These are phyloP conservation scores for Gossypium bickii DNA, from an alignment of 345 rosid genomes.

Conservation along the genomic window DNA sequence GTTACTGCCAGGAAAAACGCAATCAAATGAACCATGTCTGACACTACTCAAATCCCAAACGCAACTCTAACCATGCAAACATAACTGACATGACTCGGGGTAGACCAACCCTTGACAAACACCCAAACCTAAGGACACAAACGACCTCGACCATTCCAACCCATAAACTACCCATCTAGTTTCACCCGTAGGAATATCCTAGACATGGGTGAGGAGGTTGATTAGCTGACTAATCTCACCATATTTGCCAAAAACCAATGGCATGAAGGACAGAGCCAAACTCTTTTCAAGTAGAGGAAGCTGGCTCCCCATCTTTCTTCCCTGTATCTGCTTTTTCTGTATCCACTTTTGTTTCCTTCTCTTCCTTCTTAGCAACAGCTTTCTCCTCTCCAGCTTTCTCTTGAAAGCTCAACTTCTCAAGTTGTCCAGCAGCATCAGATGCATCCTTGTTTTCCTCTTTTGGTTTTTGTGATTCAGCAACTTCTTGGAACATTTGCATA, in stretches of 20 bases:
- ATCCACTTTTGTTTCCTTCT: constrained; percentile 31
- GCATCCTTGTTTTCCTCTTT: constrained; percentile 71
- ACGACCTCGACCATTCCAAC: constrained; percentile 27
- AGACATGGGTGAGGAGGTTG: not conserved
- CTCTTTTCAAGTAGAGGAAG: constrained; percentile 39
- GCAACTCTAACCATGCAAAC: constrained; percentile 34
- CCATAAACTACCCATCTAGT: constrained; percentile 13
- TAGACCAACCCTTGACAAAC: constrained; percentile 27
- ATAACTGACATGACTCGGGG: constrained; percentile 23
- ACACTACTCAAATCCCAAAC: constrained; percentile 9
- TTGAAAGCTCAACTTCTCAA: constrained; percentile 66
- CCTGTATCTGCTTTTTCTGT: constrained; percentile 31
- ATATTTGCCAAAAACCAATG: constrained; percentile 11
- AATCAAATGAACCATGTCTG: not conserved
- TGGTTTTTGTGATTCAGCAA: constrained; percentile 53
- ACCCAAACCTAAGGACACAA: constrained; percentile 28
- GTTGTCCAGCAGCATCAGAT: constrained; percentile 56
- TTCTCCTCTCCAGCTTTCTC: constrained; percentile 33
- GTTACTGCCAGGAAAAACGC: not conserved
- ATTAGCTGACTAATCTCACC: not conserved
- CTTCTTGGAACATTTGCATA: constrained; percentile 73
- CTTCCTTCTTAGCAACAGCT: constrained; percentile 27
- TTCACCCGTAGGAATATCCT: constrained; percentile 10
- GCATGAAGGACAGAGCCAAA: constrained; percentile 2
- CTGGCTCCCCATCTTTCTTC: constrained; percentile 47